Percentiles rank a stretch among this genome's conserved stretches.
phyloP scores from a whole-genome alignment of 257 asterid genomes.

The Misopates orontium region DNA sequence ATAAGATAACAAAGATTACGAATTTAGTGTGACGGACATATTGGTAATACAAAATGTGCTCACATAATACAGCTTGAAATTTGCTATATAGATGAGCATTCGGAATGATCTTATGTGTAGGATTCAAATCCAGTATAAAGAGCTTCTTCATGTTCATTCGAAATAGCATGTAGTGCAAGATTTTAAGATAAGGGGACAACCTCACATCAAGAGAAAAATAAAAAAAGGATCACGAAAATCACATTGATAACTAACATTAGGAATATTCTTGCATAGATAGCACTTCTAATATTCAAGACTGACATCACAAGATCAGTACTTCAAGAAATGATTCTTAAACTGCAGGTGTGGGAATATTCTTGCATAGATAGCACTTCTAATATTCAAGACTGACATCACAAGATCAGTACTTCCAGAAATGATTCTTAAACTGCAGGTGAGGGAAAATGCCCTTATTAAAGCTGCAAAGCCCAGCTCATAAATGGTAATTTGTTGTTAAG shows the following conservation, averaged over 20 bases:
- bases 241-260: no score
- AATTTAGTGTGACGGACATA: not conserved
- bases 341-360: slow-evolving; percentile 1
- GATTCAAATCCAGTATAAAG: no score
- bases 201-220: not conserved
- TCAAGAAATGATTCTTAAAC: not conserved
- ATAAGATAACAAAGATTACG: slow-evolving; percentile 4
- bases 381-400: not conserved
- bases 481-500: not conserved
- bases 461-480: not conserved
- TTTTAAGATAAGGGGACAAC: not conserved
- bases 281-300: not conserved
- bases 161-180: no score
- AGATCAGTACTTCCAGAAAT: not conserved
- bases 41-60: slow-evolving; percentile 6
- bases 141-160: no score
- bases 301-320: not conserved
- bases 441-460: not conserved
- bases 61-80: not conserved
- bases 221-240: not conserved
- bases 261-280: no score
- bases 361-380: not conserved
- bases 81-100: not conserved
- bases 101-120: no score
- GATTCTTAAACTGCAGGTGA: slow-evolving; percentile 9